A percentile compares a stretch with the other conserved stretches of the same genome.
Evolutionary conservation across 768 basidiomycete genomes (phyloP).

Genomic region (Termitomyces sp.): DNA sequence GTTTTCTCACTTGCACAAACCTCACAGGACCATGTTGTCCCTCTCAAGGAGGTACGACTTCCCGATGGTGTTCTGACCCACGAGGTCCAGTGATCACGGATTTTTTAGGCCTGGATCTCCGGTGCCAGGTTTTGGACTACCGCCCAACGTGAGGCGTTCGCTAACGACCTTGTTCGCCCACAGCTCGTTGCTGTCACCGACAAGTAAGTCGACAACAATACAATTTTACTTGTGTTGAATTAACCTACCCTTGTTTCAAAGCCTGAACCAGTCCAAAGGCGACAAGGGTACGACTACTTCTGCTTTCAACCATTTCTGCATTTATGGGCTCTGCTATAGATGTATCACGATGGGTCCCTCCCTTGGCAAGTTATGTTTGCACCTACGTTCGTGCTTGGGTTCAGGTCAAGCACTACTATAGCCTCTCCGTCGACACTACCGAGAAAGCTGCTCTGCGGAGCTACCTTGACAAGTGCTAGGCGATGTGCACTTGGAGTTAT

Average conservation of each 20-base stretch:
- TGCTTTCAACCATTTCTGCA: background rate
- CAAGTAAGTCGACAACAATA: constrained; percentile 18
- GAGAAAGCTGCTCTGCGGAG: constrained; percentile 44
- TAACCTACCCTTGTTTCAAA: constrained; percentile 6
- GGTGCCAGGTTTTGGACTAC: constrained; percentile 47
- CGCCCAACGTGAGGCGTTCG: constrained; percentile 43
- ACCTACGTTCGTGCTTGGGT: constrained; percentile 52
- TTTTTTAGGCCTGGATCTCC: constrained; percentile 44
- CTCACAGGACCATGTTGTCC: constrained; percentile 50
- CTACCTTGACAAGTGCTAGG: constrained; percentile 20
- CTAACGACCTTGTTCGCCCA: constrained; percentile 50
- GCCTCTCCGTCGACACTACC: constrained; percentile 39
- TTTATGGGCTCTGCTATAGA: constrained; percentile 21
- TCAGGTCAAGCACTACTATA: constrained; percentile 44
- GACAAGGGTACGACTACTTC: constrained; percentile 28
- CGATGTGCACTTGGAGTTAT: background rate
- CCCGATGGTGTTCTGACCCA: background rate
- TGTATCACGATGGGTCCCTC: constrained; percentile 46
- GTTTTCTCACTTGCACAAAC: background rate
- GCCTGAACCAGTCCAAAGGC: constrained; percentile 44
- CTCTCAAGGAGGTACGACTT: constrained; percentile 39
- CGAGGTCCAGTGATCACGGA: background rate
- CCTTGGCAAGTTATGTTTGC: constrained; percentile 42
- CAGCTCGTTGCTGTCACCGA: constrained; percentile 47
- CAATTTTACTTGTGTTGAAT: background rate